Base-by-base conservation (phyloP, 306 rosid species). In the Echinosophora koreensis region DNA sequence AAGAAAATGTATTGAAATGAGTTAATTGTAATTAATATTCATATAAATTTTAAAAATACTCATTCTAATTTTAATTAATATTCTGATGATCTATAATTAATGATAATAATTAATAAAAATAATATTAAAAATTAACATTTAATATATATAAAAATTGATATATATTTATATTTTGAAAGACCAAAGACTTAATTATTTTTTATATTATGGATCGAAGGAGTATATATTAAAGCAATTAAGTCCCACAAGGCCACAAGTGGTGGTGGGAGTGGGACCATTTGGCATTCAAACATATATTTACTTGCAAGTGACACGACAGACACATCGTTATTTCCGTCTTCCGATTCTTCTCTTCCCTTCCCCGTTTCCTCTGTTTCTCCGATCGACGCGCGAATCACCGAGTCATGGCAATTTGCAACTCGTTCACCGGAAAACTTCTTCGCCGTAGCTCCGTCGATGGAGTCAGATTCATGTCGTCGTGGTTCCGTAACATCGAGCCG, bases 401-500 rank as follows among this genome's bases (percentile, higher is more conserved):
- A 74, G 37, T 12, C 60, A 94, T 92, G 98, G 89, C 96, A 68
- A 78, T 92, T 61, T 82, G 81, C 52, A 71, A 71, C 2, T 71
- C 83, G 13, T 52, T 82, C 60, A 41, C 77, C 16, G 57, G 78
- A 32, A 72, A 73, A 70, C 35, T 78, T 8, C 42, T 81, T 42
- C 38, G 17, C 42, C 87, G 77, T 55, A 84, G 83, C 85, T 85
- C 88, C 61, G 73, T 72, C 3, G 3, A 82, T 59, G 95, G 95
- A 65, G 77, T 67, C 16, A 86, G 97, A 73, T 82, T 84, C 83
- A 85, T 90, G 80, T 90, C 97, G 2, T 77, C 97, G 9, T 95
- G 95, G 97, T 95, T 94, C 92, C 76, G 85, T 68, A 81, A 50
- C 74, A 90, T 95, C 30, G 89, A 95, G 17, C 97, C 88, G 0